These are phyloP conservation scores for Colletotrichum camelliae DNA, from an alignment of 2,329 filamentous ascomycete genomes.

Conservation along the genomic window DNA sequence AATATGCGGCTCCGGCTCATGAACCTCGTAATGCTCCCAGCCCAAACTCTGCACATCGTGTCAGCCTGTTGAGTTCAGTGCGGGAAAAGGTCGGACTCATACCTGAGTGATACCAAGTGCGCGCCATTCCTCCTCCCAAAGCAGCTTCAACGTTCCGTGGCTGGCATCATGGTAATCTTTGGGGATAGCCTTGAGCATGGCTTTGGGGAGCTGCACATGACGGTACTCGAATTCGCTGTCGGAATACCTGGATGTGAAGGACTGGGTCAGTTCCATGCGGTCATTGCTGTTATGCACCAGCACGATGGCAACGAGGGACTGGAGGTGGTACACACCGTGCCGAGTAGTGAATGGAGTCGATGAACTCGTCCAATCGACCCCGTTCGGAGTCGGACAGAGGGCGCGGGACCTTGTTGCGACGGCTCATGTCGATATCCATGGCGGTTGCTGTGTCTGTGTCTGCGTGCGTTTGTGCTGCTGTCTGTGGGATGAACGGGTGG, in stretches of 20 bases:
- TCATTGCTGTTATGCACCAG: neutral
- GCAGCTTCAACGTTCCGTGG: slow-evolving; percentile 91
- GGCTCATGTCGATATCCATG: slow-evolving; percentile 75
- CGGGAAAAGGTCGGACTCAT: slow-evolving; percentile 31
- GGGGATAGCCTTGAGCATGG: slow-evolving; percentile 97
- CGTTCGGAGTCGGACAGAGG: slow-evolving; percentile 82
- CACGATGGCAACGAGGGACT: neutral
- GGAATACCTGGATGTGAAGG: slow-evolving; percentile 71
- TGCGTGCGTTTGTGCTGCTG: neutral
- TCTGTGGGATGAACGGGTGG: slow-evolving; percentile 10
- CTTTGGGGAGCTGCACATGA: slow-evolving; percentile 95
- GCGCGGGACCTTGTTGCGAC: slow-evolving; percentile 87
- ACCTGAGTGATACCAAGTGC: slow-evolving; percentile 97
- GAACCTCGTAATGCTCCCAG: slow-evolving; percentile 99
- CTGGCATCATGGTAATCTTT: slow-evolving; percentile 90
- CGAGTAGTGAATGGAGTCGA: slow-evolving; percentile 95
- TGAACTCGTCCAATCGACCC: slow-evolving; percentile 85
- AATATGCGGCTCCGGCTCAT: slow-evolving; percentile 98
- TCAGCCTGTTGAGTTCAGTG: neutral
- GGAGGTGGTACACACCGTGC: slow-evolving; percentile 66
- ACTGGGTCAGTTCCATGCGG: neutral
- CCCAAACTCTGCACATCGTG: slow-evolving; percentile 76
- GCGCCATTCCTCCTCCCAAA: slow-evolving; percentile 99
- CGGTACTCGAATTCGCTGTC: slow-evolving; percentile 95
- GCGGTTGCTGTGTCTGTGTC: slow-evolving; percentile 8